Evolutionary conservation across 1,284 basidiomycete species (phyloP).

Genomic region (Microbotryomycetes sp.): DNA sequence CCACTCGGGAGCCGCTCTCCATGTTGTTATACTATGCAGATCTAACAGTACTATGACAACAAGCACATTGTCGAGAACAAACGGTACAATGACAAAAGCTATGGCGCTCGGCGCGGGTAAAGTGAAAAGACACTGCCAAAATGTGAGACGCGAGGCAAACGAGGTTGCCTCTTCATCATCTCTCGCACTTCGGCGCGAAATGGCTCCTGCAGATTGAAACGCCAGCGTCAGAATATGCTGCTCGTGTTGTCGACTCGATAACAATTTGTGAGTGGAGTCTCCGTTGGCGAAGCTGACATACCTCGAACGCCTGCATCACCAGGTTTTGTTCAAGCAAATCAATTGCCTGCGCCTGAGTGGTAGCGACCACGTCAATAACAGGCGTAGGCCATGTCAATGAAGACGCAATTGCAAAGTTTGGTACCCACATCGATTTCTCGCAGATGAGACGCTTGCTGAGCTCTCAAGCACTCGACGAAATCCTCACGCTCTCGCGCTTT

Average conservation of each 20-base stretch:
- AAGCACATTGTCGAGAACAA: background rate
- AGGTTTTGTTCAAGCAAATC: slow-evolving; percentile 10
- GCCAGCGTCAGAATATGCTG: background rate
- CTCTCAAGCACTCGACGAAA: background rate
- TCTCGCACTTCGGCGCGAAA: background rate
- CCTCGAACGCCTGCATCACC: slow-evolving; percentile 16
- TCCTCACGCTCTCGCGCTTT: background rate
- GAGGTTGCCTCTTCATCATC: too few relatives aligned
- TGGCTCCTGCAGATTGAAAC: background rate
- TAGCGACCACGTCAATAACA: background rate
- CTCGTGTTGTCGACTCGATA: too few relatives aligned
- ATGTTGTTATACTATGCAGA: background rate
- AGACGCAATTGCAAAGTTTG: background rate
- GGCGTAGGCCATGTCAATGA: background rate
- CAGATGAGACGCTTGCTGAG: background rate
- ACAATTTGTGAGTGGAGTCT: background rate
- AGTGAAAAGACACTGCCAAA: slow-evolving; percentile 14
- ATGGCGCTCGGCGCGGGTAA: background rate
- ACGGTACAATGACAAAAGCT: too few relatives aligned
- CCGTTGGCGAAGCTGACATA: background rate
- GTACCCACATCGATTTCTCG: background rate
- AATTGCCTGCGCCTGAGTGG: background rate
- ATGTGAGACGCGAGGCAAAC: slow-evolving; percentile 2
- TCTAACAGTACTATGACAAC: background rate
- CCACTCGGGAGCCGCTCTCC: too few relatives aligned